A percentile compares a stretch with the other conserved stretches of the same genome.
Conservation (phyloP, 176 grass and related monocot genomes). For the Pontederia paniculata region DNA sequence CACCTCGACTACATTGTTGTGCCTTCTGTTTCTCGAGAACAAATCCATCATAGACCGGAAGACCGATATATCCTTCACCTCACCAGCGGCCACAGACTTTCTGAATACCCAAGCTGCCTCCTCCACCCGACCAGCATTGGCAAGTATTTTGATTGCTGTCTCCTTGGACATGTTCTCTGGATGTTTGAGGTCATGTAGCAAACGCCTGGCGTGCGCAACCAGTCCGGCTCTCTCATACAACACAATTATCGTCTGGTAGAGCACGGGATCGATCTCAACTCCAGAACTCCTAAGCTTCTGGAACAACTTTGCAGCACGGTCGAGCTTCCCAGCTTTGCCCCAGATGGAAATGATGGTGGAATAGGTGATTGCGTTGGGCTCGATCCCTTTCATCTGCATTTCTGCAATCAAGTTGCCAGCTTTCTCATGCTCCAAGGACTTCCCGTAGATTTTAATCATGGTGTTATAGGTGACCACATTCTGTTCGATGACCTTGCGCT, state of each 20-base stretch:
- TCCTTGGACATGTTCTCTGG: conserved; percentile 56
- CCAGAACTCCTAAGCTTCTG: conserved; percentile 64
- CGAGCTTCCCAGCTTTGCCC: conserved; percentile 81
- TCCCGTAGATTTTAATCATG: conserved; percentile 87
- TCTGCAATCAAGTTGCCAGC: conserved; percentile 67
- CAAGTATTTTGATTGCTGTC: conserved; percentile 65
- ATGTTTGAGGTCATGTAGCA: conserved; percentile 63
- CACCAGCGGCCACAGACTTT: conserved; percentile 30
- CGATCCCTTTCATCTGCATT: conserved; percentile 62
- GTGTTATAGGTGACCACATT: conserved; percentile 96
- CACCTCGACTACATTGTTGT: conserved; percentile 62
- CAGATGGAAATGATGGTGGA: conserved; percentile 85
- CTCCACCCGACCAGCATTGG: conserved; percentile 63
- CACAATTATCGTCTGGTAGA: conserved; percentile 94
- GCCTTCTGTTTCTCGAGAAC: conserved; percentile 54
- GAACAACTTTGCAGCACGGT: conserved; percentile 72
- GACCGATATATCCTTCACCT: conserved; percentile 56
- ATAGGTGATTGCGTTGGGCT: conserved; percentile 78
- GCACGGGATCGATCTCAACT: conserved; percentile 73
- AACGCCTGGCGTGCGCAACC: conserved; percentile 47
- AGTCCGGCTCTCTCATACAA: conserved; percentile 67
- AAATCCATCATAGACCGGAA: conserved; percentile 54
- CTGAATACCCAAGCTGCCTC: conserved; percentile 87
- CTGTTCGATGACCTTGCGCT: conserved; percentile 33
- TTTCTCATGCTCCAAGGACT: conserved; percentile 84